Base-by-base conservation (phyloP, 805 yeast genomes). In the Myxozyma geophila region DNA sequence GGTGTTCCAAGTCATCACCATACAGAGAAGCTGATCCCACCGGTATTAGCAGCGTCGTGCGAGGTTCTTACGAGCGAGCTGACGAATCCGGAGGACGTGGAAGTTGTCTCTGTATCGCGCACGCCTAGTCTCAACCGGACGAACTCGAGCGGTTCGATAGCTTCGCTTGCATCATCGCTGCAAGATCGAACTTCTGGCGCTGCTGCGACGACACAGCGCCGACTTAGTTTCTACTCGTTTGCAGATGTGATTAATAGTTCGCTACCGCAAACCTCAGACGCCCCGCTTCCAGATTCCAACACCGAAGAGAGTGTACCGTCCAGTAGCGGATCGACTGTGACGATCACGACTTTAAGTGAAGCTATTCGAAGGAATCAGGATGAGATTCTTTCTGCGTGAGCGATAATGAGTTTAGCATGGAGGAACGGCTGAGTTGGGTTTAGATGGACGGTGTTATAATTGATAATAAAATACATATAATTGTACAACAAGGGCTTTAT, bases 1-100 rank as follows among this genome's bases (percentile, higher is more conserved):
- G 70, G 59, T 43, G 59, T 58, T 5, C 63, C 64, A 7, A 74
- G 75, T 5, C 80, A 76, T 70, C 76, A 80, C 75, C 78, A 79
- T 15, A 70, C 76, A 43, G 89, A 90, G 74, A 89, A 91, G 74
- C 83, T 76, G 69, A 89, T 90, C 21, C 89, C 96, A 1, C 92
- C 97, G 0, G 90, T 90, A 7, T 78, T 90, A 69, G 96, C 90
- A 70, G 90, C 96, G 8, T 83, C 95, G 4, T 82, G 86, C 19
- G 84, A 87, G 64, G 78, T 89, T 43, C 80, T 86, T 49, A 83
- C 86, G 13, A 86, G 85, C 70, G 71, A 77, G 10, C 76, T 79
- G 50, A 79, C 88, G 4, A 84, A 87, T 70, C 81, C 91, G 64
- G 87, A 88, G 68, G 81, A 83, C 59, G 85, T 89, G 13, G 92